phyloP scores from a whole-genome alignment of 495 filamentous ascomycete genomes.

The Penicillium ucsense region DNA sequence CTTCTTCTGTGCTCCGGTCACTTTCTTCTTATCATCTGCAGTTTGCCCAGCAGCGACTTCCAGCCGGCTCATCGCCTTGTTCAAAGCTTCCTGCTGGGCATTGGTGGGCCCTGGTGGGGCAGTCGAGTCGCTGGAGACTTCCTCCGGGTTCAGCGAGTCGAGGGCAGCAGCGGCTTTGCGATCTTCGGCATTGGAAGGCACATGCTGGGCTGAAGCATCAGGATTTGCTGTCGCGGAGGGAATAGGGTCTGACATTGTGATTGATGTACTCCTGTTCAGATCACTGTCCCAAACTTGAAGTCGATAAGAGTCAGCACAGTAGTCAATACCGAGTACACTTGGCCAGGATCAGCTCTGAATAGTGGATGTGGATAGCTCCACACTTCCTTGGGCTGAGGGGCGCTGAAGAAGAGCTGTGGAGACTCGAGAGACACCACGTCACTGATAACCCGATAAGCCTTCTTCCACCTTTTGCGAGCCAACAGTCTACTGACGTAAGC shows the following conservation, averaged over 20 bases:
- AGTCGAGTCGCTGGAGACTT: slow-evolving; percentile 34
- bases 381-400: neutral
- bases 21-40: slow-evolving; percentile 5
- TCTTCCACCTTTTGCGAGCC: too few species aligned
- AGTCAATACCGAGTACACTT: too few species aligned
- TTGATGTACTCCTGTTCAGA: neutral
- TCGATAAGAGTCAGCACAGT: too few species aligned
- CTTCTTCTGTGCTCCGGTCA: slow-evolving; percentile 28
- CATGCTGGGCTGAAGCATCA: slow-evolving; percentile 45
- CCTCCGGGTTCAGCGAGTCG: slow-evolving; percentile 62
- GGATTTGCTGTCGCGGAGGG: slow-evolving; percentile 60
- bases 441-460: slow-evolving; percentile 4
- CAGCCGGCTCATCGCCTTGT: slow-evolving; percentile 70
- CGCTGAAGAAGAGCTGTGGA: neutral
- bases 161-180: slow-evolving; percentile 86
- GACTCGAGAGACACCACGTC: neutral
- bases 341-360: too few species aligned
- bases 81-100: slow-evolving; percentile 71
- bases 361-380: neutral
- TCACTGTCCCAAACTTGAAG: too few species aligned
- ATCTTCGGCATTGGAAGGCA: slow-evolving; percentile 68
- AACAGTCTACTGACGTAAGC: too few species aligned
- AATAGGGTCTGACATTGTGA: slow-evolving; percentile 51
- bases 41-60: slow-evolving; percentile 36
- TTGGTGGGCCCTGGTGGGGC: slow-evolving; percentile 36